A percentile compares a stretch with the other conserved stretches of the same genome.
phyloP scores from a whole-genome alignment of 2,329 filamentous ascomycete genomes.

The Colletotrichum australisinense region DNA sequence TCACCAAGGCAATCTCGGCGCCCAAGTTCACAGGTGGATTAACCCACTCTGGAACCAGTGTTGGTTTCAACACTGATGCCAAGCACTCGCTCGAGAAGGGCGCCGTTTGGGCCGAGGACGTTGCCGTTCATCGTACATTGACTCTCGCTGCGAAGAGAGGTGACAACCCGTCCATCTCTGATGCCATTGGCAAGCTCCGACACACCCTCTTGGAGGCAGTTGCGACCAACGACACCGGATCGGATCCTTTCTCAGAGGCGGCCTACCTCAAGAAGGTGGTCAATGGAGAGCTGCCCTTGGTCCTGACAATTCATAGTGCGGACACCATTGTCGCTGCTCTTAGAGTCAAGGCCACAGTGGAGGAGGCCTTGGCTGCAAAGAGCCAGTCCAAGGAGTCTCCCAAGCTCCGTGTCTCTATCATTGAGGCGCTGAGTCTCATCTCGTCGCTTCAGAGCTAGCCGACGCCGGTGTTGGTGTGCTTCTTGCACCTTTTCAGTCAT shows the following conservation, averaged over 20 bases:
- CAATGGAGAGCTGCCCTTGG: constrained; percentile 63
- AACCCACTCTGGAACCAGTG: constrained; percentile 67
- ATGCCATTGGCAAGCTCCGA: constrained; percentile 62
- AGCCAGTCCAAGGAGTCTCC: constrained; percentile 22
- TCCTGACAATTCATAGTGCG: constrained; percentile 70
- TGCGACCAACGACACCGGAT: constrained; percentile 47
- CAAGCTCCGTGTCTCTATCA: constrained; percentile 64
- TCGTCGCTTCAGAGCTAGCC: constrained; percentile 69
- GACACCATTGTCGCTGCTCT: constrained; percentile 71
- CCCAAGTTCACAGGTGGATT: constrained; percentile 56
- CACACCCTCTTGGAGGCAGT: constrained; percentile 65
- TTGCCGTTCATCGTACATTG: constrained; percentile 70
- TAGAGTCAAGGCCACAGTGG: constrained; percentile 68
- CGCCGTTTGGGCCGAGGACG: constrained; percentile 65
- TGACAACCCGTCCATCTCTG: constrained; percentile 62
- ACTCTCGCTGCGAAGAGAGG: constrained; percentile 57
- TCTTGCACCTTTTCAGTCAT: constrained; percentile 68
- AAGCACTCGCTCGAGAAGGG: constrained; percentile 57
- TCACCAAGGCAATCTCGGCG: constrained; percentile 69
- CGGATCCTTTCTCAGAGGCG: constrained; percentile 59
- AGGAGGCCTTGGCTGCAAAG: constrained; percentile 49
- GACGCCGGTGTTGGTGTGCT: constrained; percentile 68
- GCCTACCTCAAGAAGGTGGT: constrained; percentile 66
- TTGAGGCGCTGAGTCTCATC: constrained; percentile 72
- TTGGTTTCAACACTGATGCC: constrained; percentile 66